A percentile compares a stretch with the other conserved stretches of the same genome.
Evolutionary conservation across 2,329 filamentous ascomycete species (phyloP).

Genomic region (Ilyonectria robusta): DNA sequence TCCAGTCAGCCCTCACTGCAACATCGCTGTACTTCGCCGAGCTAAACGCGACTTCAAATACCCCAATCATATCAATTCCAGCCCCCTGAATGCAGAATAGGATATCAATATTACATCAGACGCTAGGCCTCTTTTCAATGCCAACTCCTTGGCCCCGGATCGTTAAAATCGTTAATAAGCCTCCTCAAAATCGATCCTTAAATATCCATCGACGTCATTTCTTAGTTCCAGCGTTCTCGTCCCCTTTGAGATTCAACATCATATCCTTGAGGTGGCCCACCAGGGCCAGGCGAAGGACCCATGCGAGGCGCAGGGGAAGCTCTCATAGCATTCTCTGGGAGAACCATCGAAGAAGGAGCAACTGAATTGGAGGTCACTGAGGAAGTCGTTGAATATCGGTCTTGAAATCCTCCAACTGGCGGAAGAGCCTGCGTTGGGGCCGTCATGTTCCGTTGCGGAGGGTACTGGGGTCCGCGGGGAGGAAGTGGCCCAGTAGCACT

Average conservation of each 20-base stretch:
- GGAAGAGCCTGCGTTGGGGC: constrained; percentile 55
- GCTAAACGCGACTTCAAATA: constrained; percentile 4
- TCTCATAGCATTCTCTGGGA: constrained; percentile 33
- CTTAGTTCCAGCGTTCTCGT: constrained; percentile 45
- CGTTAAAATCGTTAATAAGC: constrained; percentile 23
- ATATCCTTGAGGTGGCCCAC: constrained; percentile 53
- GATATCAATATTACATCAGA: constrained; percentile 28
- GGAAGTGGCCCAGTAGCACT: constrained; percentile 58
- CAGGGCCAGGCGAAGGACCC: constrained; percentile 38
- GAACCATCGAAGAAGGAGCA: constrained; percentile 2
- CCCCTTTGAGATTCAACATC: constrained; percentile 54
- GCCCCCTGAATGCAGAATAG: constrained; percentile 22
- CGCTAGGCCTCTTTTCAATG: constrained; percentile 8
- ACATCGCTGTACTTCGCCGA: constrained; percentile 19
- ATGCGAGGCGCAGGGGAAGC: constrained; percentile 17
- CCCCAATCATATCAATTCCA: constrained; percentile 33
- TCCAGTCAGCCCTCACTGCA: constrained; percentile 11
- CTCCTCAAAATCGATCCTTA: constrained; percentile 33
- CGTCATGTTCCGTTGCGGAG: constrained; percentile 63
- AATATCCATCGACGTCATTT: not conserved
- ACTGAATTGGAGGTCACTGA: constrained; percentile 17
- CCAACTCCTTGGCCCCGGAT: constrained; percentile 21
- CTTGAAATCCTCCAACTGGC: constrained; percentile 45
- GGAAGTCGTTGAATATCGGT: constrained; percentile 45
- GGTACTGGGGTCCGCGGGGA: constrained; percentile 51